These are phyloP conservation scores for Populus simonii DNA, from an alignment of 345 rosid genomes.

Conservation along the genomic window DNA sequence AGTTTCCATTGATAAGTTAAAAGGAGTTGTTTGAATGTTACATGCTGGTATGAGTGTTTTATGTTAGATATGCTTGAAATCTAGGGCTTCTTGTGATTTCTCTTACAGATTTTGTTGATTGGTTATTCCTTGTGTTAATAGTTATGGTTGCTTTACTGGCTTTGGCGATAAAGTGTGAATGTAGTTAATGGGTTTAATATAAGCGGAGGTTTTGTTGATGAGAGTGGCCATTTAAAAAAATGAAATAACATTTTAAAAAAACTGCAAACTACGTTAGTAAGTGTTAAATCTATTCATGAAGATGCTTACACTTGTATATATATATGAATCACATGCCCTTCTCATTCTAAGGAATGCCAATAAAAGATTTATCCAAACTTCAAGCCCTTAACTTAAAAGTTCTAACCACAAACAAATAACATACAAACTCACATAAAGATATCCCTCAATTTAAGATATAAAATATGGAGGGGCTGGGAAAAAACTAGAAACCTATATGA, in stretches of 20 bases:
- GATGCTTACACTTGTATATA: background rate
- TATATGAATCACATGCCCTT: background rate
- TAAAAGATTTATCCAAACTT: background rate
- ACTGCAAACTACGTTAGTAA: background rate
- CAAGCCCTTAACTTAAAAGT: background rate
- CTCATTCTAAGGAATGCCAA: background rate
- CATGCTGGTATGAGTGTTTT: background rate
- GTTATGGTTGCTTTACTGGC: background rate
- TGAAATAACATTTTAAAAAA: background rate
- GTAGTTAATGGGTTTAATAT: background rate
- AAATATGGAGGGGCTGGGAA: background rate
- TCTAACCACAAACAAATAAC: conserved; percentile 9
- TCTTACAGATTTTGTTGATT: background rate
- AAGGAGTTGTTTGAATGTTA: background rate
- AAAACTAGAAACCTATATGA: conserved; percentile 10
- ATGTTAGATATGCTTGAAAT: background rate
- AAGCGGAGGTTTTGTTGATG: background rate
- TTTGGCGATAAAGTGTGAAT: background rate
- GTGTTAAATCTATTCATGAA: conserved; percentile 9
- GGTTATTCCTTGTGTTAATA: background rate
- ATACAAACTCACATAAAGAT: conserved; percentile 3
- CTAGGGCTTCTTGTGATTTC: background rate
- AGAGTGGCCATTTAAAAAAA: background rate
- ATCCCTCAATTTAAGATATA: background rate
- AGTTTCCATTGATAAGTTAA: no score